Evolutionary conservation across 163 green algal genomes (phyloP).

Genomic region (Scenedesmus sp.): DNA sequence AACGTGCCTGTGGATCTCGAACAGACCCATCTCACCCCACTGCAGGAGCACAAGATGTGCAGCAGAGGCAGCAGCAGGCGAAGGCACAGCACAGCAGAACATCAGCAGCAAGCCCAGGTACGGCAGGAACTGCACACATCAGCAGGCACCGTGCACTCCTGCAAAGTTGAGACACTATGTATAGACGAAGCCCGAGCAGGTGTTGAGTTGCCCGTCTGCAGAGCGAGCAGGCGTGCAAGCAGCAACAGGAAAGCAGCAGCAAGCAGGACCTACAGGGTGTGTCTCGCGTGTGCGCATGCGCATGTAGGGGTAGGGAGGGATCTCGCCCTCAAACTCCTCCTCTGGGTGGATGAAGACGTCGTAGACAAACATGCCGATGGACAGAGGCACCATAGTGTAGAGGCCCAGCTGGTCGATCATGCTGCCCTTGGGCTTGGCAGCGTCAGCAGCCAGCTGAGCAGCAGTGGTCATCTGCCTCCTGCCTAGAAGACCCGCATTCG

Average conservation of each 20-base stretch:
- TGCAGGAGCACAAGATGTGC: neutral
- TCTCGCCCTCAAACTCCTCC: conserved; percentile 54
- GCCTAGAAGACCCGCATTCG: neutral
- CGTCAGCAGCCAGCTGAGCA: conserved; percentile 38
- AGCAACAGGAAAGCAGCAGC: neutral
- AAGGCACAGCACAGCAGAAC: neutral
- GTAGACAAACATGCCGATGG: conserved; percentile 37
- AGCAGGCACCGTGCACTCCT: neutral
- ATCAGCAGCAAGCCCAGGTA: neutral
- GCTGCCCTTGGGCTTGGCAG: conserved; percentile 29
- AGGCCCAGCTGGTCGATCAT: conserved; percentile 43
- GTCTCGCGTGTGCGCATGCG: conserved; percentile 36
- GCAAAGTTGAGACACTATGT: neutral
- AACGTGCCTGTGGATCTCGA: conserved; percentile 34
- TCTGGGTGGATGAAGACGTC: conserved; percentile 49
- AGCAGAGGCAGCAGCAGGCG: neutral
- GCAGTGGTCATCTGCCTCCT: conserved; percentile 24
- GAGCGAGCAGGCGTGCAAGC: neutral
- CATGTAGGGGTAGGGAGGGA: conserved; percentile 56
- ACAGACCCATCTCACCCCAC: conserved; percentile 32
- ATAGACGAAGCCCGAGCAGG: no score
- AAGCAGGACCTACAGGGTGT: conserved; percentile 27
- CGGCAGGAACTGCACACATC: neutral
- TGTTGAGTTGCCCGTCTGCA: no score
- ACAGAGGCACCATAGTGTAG: neutral